Base-by-base conservation (phyloP, 163 green algal species). In the Chloromonas sp. region DNA sequence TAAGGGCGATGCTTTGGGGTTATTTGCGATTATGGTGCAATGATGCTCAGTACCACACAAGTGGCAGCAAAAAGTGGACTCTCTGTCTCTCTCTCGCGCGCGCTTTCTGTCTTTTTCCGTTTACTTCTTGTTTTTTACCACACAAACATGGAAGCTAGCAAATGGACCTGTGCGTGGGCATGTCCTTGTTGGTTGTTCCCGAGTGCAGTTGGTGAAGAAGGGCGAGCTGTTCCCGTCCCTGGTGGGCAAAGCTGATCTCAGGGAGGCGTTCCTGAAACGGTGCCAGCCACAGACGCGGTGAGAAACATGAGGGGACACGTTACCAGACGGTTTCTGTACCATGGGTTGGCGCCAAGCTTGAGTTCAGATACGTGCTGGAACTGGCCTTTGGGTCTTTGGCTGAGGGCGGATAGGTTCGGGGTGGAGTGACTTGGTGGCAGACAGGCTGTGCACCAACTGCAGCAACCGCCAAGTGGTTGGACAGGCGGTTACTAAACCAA, bases 221-320 rank as follows among this genome's bases (percentile, higher is more conserved):
- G 85, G 89, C 1, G 87, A 92, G 85, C 36, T 82, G 2, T 93
- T 84, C 82, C 90, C 90, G 11, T 91, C 86, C 70, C 86, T 90
- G 83, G 61, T 92, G 76, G 36, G 84, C 70, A 92, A 93, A 86
- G 84, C 91, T 5, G 87, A 91, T 13, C 82, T 93, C 61, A 84
- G 90, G 0, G 89, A 91, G 70, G 81, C 86, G 0, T 87, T 92
- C 60, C 74, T 94, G 76, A 79, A 71, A 60, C 84, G 91, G 0
- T 88, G 90, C 84, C 83, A 88, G 77, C 62, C 81, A 11, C 89
- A 94, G 83, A 83, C 89, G 79, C 2, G 59, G 36, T 36, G 36
- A 36, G 36, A 36, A 36, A 36, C 36, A 36, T 36, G 36, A 36
- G 36, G 36, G 36, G 36, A 36, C 36, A 36, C 36, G 36, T 36